Evolutionary conservation across 2,329 filamentous ascomycete genomes (phyloP), one percentile per base, ranked within the genome.

Genomic region (Alternaria gansuensis): DNA sequence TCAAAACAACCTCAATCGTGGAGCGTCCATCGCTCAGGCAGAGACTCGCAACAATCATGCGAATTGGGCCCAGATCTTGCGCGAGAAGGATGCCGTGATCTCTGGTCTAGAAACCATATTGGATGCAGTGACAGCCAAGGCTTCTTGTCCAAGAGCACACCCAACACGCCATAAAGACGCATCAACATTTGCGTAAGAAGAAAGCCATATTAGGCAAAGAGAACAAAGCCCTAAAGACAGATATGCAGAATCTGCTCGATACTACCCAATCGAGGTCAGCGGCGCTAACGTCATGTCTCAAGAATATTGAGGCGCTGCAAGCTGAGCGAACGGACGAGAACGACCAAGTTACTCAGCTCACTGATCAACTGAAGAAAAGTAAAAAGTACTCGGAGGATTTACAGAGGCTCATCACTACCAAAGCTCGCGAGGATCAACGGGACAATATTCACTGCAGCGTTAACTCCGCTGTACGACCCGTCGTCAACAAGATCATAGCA

Each of bases 41-140:
- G 44, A 48, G 28, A 48, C 44, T 21, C 26, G 28, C 13, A 48
- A 48, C 44, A 48, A 48, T n/a, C 28, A 48, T 6, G 44, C 17
- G 7, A 33, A 33, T 14, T 33, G 28, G 44, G 11, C 33, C 5
- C 26, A 33, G 17, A 31, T 48, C 10, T 29, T 48, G 5, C 8
- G 33, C 3, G 17, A 48, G n/a, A 48, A 48, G 11, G 28, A 48
- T 17, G 17, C 44, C 17, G 1, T 2, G 14, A 48, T 48, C 44
- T 8, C 14, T n/a, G 17, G 14, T 13, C 17, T 48, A 10, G n/a
- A 34, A 10, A 29, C 21, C 7, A 21, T 21, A 21, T 14, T 48
- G 9, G 44, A 48, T 4, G 40, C 40, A n/a, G 40, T 21, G 6
- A 1, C 21, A 14, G n/a, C n/a, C 28, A 48, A 48, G 44, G 44